Evolutionary conservation across 148 eudicot species (phyloP).

Genomic region (Fagopyrum esculentum): DNA sequence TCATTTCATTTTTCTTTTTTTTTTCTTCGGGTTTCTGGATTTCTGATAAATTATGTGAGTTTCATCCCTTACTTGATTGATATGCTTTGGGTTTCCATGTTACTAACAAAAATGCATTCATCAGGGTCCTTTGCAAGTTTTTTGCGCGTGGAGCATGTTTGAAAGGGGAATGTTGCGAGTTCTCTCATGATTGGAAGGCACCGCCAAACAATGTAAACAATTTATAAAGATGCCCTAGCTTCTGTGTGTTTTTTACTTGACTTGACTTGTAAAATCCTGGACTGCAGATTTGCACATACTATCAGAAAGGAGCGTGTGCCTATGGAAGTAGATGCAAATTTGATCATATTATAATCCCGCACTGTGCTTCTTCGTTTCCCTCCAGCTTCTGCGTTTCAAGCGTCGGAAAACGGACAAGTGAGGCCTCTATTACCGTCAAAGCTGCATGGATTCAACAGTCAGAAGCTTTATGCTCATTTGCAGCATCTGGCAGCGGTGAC

Average conservation of each 20-base stretch:
- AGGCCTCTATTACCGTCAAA: not conserved
- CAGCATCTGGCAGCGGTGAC: slow-evolving; percentile 72
- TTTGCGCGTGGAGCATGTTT: slow-evolving; percentile 89
- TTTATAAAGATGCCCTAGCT: not conserved
- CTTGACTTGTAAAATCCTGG: too few relatives aligned
- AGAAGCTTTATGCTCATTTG: slow-evolving; percentile 60
- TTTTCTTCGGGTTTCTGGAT: not conserved
- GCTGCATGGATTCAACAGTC: not conserved
- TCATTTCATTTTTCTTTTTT: not conserved
- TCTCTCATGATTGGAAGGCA: slow-evolving; percentile 86
- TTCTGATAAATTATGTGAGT: not conserved
- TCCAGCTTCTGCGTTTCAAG: slow-evolving; percentile 14
- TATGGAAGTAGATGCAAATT: slow-evolving; percentile 89
- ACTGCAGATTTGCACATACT: slow-evolving; percentile 72
- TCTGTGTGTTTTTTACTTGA: not conserved
- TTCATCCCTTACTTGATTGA: not conserved
- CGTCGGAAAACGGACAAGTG: not conserved
- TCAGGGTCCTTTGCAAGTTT: slow-evolving; percentile 86
- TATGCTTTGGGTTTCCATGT: not conserved
- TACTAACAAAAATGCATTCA: not conserved
- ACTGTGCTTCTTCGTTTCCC: slow-evolving; percentile 48
- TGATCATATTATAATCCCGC: slow-evolving; percentile 65
- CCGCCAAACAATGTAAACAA: slow-evolving; percentile 59
- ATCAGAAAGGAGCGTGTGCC: slow-evolving; percentile 82
- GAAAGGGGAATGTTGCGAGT: slow-evolving; percentile 91